phyloP scores from a whole-genome alignment of 2,329 filamentous ascomycete genomes.

The Nemania sp. region DNA sequence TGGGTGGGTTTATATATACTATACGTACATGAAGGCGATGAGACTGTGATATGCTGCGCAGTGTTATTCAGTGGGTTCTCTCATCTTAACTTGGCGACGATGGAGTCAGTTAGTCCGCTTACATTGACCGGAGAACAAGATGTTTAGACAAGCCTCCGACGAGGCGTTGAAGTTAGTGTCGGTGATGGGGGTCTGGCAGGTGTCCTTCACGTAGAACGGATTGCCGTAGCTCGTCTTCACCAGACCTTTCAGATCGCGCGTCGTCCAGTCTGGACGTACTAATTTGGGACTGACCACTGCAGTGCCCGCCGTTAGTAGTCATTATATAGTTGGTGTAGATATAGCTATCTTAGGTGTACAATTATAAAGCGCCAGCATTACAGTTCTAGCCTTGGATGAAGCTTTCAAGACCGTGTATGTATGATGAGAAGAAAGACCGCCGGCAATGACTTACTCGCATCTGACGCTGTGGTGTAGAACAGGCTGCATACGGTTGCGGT shows the following conservation, averaged over 20 bases:
- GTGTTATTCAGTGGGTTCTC: constrained; percentile 19
- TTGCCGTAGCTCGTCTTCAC: constrained; percentile 70
- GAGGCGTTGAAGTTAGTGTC: constrained; percentile 46
- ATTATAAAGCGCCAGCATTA: neutral
- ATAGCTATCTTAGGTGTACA: neutral
- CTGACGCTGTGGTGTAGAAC: constrained; percentile 77
- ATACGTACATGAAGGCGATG: constrained; percentile 56
- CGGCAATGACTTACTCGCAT: constrained; percentile 51
- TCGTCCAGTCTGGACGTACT: constrained; percentile 58
- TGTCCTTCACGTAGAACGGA: constrained; percentile 53
- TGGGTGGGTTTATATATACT: constrained; percentile 28
- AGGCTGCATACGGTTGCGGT: constrained; percentile 68
- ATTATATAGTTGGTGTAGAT: neutral
- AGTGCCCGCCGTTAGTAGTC: neutral
- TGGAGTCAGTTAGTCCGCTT: constrained; percentile 28
- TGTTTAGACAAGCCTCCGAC: constrained; percentile 65
- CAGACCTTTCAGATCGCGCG: constrained; percentile 55
- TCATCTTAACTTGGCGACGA: neutral
- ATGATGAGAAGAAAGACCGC: neutral
- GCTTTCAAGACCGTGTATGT: neutral
- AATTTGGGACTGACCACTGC: constrained; percentile 72
- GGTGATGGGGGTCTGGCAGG: constrained; percentile 66
- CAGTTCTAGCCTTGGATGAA: neutral
- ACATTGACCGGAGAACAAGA: constrained; percentile 70
- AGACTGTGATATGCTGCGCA: constrained; percentile 67